Evolutionary conservation across 2,329 filamentous ascomycete species (phyloP).

Genomic region (Epichloe sibirici): DNA sequence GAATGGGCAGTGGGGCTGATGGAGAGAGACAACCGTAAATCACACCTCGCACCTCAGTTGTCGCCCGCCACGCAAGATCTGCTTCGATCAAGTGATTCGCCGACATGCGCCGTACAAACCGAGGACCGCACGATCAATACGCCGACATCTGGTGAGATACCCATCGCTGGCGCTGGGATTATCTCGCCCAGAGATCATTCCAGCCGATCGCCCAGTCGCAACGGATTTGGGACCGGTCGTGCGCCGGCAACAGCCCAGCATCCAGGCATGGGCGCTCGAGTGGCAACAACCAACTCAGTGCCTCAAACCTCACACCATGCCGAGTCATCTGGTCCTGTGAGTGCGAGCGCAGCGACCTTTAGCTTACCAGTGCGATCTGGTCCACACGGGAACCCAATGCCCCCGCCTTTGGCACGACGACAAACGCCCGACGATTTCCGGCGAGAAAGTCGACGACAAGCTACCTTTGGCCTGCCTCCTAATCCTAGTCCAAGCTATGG

Average conservation of each 20-base stretch:
- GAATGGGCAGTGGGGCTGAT: constrained; percentile 92
- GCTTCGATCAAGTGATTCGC: constrained; percentile 51
- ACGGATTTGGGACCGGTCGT: constrained; percentile 33
- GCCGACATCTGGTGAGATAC: constrained; percentile 62
- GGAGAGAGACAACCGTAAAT: constrained; percentile 91
- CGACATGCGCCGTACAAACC: constrained; percentile 30
- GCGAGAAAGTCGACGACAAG: constrained; percentile 40
- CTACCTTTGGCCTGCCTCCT: constrained; percentile 36
- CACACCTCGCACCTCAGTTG: constrained; percentile 71
- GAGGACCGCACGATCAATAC: constrained; percentile 39
- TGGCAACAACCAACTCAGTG: constrained; percentile 39
- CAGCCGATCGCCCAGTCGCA: constrained; percentile 40
- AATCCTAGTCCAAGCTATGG: constrained; percentile 28
- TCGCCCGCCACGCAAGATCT: constrained; percentile 70
- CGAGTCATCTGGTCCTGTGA: constrained; percentile 27
- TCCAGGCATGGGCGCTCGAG: constrained; percentile 41
- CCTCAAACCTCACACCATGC: constrained; percentile 31
- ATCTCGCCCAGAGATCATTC: constrained; percentile 41
- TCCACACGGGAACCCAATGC: constrained; percentile 45
- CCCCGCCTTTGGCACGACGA: constrained; percentile 48
- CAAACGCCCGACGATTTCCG: constrained; percentile 41
- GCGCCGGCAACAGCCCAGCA: constrained; percentile 32
- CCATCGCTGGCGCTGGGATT: constrained; percentile 45
- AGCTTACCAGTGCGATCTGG: constrained; percentile 53
- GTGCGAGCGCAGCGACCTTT: constrained; percentile 39